Conservation (phyloP, 768 basidiomycete species). For the Paxillus rubicundulus region DNA sequence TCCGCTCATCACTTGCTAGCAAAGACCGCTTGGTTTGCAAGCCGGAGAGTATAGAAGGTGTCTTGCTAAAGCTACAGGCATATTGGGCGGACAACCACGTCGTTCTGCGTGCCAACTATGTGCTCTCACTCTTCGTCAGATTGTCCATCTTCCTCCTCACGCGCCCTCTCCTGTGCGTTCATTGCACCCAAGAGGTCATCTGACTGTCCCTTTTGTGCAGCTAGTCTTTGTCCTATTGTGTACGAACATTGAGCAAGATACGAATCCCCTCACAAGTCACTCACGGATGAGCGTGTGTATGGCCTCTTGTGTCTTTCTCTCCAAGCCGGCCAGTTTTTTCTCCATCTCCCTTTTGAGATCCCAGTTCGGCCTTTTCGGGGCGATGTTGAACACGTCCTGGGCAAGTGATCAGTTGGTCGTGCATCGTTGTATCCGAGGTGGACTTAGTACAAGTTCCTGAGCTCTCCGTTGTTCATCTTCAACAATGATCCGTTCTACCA, state of each 20-base stretch:
- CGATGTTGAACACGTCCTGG: conserved; percentile 95
- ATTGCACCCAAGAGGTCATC: conserved; percentile 83
- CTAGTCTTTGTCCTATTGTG: conserved; percentile 67
- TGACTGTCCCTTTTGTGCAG: conserved; percentile 73
- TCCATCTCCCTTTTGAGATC: conserved; percentile 93
- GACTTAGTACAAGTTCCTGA: conserved; percentile 77
- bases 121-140: conserved; percentile 57
- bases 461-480: conserved; percentile 84
- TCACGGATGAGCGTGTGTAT: conserved; percentile 90
- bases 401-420: conserved; percentile 18
- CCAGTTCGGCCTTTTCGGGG: conserved; percentile 96
- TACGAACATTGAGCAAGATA: conserved; percentile 8
- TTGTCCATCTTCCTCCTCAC: conserved; percentile 47
- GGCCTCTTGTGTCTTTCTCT: conserved; percentile 86
- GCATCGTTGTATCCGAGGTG: conserved; percentile 7
- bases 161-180: conserved; percentile 66
- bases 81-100: no score
- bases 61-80: no score
- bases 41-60: no score
- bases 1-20: no score
- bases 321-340: conserved; percentile 84
- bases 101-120: neutral
- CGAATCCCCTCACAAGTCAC: conserved; percentile 29
- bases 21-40: no score
- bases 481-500: conserved; percentile 79